Evolutionary conservation across 148 eudicot species (phyloP), one percentile per base, ranked within the genome.

Genomic region (Gaultheria prostrata): DNA sequence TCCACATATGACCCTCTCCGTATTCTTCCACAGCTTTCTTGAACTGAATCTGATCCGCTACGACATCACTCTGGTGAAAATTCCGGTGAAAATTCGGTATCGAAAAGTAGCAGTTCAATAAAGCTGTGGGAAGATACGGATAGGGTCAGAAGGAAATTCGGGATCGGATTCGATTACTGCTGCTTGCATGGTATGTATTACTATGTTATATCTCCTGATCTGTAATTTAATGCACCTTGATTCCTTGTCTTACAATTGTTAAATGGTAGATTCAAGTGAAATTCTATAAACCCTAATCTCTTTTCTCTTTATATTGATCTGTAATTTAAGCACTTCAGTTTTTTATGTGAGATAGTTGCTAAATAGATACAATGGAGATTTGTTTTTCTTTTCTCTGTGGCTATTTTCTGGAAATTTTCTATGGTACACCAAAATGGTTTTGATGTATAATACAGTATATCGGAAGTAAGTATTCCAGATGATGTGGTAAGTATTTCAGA

Each of bases 11-110:
- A 81, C 74, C 53, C 89, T 90, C 67, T 89, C 84, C 88, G 88
- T 93, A 85, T 87, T 92, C 83, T 95, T 95, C 98, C 98, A 95
- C 98, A 92, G 98, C 98, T 95, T 95, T 95, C 97, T 95, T 95
- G 98, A 95, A 95, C 98, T 95, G 97, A 93, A 89, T 88, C 46
- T 21, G 32, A 76, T 59, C 15, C 71, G 3, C 75, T 26, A 6
- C 18, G 1, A 18, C 2, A 4, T 35, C n/a, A 0, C 65, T 39
- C 43, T 0, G 43, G 43, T 39, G 43, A 39, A 39, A 39, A 39
- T 39, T 56, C 61, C 5, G 0, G 59, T 18, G 21, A 15, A 56
- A 56, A 49, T 56, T 56, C 21, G 18, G 24, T 56, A 20, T 56
- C 6, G 61, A 56, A 54, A 56, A 9, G 24, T 84, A 83, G 91